phyloP scores from a whole-genome alignment of 371 early-diverging fungal species.

The Lichtheimia hyalospora region DNA sequence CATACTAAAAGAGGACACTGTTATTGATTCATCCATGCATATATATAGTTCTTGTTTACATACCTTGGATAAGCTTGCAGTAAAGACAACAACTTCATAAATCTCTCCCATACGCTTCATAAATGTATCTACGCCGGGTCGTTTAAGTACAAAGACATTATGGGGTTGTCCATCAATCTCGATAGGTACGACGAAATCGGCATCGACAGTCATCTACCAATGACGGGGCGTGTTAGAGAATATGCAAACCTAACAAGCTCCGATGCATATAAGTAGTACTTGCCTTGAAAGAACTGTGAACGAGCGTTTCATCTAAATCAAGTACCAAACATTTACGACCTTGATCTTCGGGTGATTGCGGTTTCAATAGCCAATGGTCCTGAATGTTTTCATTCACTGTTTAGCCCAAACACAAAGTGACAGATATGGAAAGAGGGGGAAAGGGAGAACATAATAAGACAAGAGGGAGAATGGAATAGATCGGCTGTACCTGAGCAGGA shows the following conservation, averaged over 20 bases:
- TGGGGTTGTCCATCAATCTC: slow-evolving; percentile 86
- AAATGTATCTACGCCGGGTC: slow-evolving; percentile 92
- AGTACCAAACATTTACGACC: slow-evolving; percentile 53
- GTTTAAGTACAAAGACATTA: slow-evolving; percentile 89
- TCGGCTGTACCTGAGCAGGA: neutral
- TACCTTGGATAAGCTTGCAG: slow-evolving; percentile 90
- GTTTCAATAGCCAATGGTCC: slow-evolving; percentile 12
- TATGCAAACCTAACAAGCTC: too few relatives aligned
- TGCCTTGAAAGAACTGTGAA: slow-evolving; percentile 56
- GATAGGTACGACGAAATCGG: slow-evolving; percentile 82
- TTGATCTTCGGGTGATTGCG: slow-evolving; percentile 15
- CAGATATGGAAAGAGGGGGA: too few relatives aligned
- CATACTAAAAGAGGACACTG: slow-evolving; percentile 57
- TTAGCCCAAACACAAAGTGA: too few relatives aligned
- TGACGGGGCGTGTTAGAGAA: too few relatives aligned
- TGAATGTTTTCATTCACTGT: neutral
- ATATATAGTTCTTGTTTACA: slow-evolving; percentile 18
- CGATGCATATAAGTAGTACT: neutral
- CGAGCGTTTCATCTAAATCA: slow-evolving; percentile 64
- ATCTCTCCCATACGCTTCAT: slow-evolving; percentile 77
- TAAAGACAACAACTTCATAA: slow-evolving; percentile 93
- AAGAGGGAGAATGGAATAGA: too few relatives aligned
- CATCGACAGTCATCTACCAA: slow-evolving; percentile 57
- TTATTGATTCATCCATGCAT: neutral
- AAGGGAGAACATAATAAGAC: too few relatives aligned